A percentile compares a stretch with the other conserved stretches of the same genome.
phyloP scores from a whole-genome alignment of 1,284 basidiomycete species.

The Meripilus lineatus region DNA sequence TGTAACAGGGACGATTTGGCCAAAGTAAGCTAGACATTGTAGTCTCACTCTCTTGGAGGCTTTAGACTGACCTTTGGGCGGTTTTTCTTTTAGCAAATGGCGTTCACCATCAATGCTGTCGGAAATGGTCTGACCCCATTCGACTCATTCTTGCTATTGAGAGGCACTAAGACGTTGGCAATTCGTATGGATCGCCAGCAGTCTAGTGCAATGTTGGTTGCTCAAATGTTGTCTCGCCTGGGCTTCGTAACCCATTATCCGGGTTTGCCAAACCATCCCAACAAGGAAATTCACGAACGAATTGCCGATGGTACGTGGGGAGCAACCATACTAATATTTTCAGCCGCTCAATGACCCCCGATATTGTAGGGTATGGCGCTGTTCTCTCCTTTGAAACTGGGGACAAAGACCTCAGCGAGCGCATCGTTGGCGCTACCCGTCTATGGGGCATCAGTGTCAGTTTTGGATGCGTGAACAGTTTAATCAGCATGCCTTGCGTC shows the following conservation, averaged over 20 bases:
- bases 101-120: constrained; percentile 92
- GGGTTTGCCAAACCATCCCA: constrained; percentile 81
- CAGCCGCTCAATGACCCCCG: not conserved
- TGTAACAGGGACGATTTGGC: constrained; percentile 91
- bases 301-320: constrained; percentile 76
- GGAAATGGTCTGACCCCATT: constrained; percentile 97
- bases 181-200: constrained; percentile 97
- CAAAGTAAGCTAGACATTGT: constrained; percentile 47
- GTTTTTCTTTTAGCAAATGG: constrained; percentile 58
- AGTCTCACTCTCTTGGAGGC: not conserved
- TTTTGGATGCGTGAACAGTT: constrained; percentile 96
- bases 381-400: constrained; percentile 95
- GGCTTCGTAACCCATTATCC: constrained; percentile 97
- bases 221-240: constrained; percentile 80
- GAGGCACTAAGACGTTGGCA: constrained; percentile 96
- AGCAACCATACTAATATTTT: too few species aligned
- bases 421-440: constrained; percentile 88
- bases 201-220: constrained; percentile 78
- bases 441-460: constrained; percentile 98
- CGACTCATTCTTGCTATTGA: constrained; percentile 93
- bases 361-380: constrained; percentile 59
- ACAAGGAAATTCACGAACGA: constrained; percentile 82
- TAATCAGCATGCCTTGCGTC: constrained; percentile 99
- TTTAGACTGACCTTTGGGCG: constrained; percentile 4
- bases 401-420: constrained; percentile 86